A percentile compares a stretch with the other conserved stretches of the same genome.
Conservation (phyloP, 331 rosid species). For the Acacia pycnantha region DNA sequence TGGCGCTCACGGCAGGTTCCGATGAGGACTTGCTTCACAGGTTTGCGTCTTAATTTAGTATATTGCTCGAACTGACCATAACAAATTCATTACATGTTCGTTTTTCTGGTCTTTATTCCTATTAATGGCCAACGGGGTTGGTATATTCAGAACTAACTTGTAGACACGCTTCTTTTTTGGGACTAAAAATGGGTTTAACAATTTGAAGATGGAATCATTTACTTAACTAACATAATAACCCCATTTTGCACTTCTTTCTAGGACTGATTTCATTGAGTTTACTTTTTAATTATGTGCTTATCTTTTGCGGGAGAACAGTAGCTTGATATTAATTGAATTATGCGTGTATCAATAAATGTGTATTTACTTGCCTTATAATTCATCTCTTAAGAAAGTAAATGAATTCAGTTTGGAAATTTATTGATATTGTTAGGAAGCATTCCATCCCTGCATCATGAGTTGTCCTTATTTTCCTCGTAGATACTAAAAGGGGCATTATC, state of each 20-base stretch:
- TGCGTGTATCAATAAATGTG: background rate
- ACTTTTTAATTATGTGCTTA: background rate
- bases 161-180: background rate
- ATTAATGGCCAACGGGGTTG: background rate
- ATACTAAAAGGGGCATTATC: background rate
- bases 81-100: background rate
- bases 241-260: background rate
- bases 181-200: background rate
- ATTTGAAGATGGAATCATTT: background rate
- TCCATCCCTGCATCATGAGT: conserved; percentile 2
- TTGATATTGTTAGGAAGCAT: background rate
- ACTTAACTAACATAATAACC: background rate
- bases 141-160: background rate
- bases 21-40: conserved; percentile 79
- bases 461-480: background rate
- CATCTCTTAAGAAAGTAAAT: background rate
- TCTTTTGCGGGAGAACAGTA: background rate
- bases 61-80: background rate
- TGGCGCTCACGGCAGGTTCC: conserved; percentile 44
- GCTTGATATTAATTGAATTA: background rate
- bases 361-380: conserved; percentile 3
- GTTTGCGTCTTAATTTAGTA: conserved; percentile 37
- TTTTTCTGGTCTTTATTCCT: background rate
- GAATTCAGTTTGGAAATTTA: background rate
- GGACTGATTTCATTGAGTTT: background rate